Conservation (phyloP, 768 basidiomycete species). For the Boletales sp. region DNA sequence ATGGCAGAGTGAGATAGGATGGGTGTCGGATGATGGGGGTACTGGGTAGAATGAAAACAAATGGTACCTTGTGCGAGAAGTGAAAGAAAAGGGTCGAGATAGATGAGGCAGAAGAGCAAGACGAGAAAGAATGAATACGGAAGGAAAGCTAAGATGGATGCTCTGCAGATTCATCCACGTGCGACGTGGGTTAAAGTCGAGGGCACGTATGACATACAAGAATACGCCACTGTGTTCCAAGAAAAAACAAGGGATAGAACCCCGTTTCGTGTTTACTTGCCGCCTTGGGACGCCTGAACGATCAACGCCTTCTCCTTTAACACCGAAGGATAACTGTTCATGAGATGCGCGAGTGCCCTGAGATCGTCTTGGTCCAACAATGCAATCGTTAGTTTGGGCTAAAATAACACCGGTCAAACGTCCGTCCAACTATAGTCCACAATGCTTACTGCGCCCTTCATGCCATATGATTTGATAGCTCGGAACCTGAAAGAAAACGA, state of each 20-base stretch:
- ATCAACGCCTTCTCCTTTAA: constrained; percentile 71
- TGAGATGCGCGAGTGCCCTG: constrained; percentile 75
- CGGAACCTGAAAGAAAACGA: constrained; percentile 42
- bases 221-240: not conserved
- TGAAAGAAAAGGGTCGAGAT: not conserved
- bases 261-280: constrained; percentile 17
- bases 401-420: constrained; percentile 6
- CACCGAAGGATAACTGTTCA: constrained; percentile 81
- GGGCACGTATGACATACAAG: not conserved
- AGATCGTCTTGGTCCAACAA: constrained; percentile 85
- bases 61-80: not conserved
- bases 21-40: not conserved
- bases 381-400: constrained; percentile 83
- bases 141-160: not conserved
- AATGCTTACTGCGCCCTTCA: constrained; percentile 67
- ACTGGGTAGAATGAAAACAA: not conserved
- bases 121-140: not conserved
- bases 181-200: too few relatives aligned
- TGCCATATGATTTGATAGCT: constrained; percentile 69
- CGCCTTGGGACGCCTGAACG: constrained; percentile 23
- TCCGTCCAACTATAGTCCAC: not conserved
- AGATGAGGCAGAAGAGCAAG: not conserved
- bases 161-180: not conserved
- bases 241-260: not conserved
- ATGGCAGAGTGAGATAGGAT: not conserved